Conservation (phyloP, 306 rosid species). For the Hippophae rhamnoides region DNA sequence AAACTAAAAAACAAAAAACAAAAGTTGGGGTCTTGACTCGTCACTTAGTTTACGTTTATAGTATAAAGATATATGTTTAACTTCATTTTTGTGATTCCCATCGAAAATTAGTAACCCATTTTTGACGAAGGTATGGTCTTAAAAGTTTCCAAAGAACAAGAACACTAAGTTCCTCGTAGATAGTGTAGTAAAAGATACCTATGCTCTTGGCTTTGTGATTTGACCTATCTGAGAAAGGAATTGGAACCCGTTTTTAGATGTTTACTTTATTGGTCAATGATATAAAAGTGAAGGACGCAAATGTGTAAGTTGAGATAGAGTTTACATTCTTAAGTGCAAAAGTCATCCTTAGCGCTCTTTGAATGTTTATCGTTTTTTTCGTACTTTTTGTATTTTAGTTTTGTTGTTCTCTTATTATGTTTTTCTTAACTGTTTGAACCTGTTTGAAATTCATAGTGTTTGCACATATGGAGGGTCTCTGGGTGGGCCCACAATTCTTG, state of each 20-base stretch:
- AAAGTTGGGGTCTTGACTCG: no score
- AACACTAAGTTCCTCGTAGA: conserved; percentile 83
- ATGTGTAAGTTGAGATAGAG: conserved; percentile 68
- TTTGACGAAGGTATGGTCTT: conserved; percentile 87
- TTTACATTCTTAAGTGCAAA: conserved; percentile 78
- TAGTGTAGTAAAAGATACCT: conserved; percentile 67
- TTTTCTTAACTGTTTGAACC: background rate
- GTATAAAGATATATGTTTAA: no score
- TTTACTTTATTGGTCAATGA: conserved; percentile 69
- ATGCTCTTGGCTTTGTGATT: conserved; percentile 79
- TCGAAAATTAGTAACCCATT: conserved; percentile 72
- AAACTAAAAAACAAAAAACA: no score
- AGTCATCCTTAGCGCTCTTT: conserved; percentile 78
- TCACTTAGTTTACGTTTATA: no score
- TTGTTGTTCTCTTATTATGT: background rate
- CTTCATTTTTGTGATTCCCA: no score
- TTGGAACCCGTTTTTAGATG: conserved; percentile 67
- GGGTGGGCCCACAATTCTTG: no score
- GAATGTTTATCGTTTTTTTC: conserved; percentile 11
- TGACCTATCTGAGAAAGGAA: conserved; percentile 69
- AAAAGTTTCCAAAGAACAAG: conserved; percentile 75
- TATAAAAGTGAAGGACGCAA: conserved; percentile 80
- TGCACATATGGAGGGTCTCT: no score
- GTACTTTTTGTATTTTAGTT: background rate
- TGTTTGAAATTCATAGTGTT: no score